Evolutionary conservation across 495 filamentous ascomycete species (phyloP), one percentile per base, ranked within the genome.

Genomic region (Daldinia decipiens): DNA sequence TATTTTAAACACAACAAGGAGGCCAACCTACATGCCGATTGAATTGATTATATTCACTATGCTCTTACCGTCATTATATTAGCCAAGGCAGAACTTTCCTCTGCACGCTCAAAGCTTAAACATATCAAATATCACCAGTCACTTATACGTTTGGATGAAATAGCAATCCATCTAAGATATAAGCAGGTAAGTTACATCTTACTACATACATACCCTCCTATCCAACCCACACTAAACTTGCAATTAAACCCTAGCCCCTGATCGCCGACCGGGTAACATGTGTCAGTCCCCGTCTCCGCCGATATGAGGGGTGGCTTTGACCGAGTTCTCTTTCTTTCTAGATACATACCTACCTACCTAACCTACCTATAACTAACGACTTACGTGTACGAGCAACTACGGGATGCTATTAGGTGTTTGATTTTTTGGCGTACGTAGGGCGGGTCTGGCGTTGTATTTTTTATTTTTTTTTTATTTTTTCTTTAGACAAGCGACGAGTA

Each of bases 371-470:
- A n/a, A n/a, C n/a, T 8, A n/a, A 27, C 26, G 15, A 53, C 21
- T 38, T 38, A 57, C 53, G 29, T 56, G 31, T 56, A 56, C 53
- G 27, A 19, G 21, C 45, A 52, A 51, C 54, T n/a, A 39, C 31
- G 26, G 26, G 21, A 26, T 51, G 31, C 13, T 56, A 21, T 29
- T 59, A 12, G 56, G 55, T 60, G 65, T 47, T 47, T 47, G 65
- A 15, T 68, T n/a, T 52, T 52, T 3, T 50, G 13, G 38, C 57
- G 65, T 68, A 68, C 4, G 32, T 68, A 68, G 38, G 47, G 31
- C 64, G 64, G 56, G 45, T 50, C 62, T 51, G n/a, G 21, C 13
- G 47, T 24, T 15, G 57, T 19, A 29, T n/a, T 53, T 4, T 13
- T 21, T 53, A 0, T 31, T 47, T 9, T 3, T 5, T n/a, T 43